Evolutionary conservation across 139 green algal species (phyloP), one percentile per base, ranked within the genome.

Genomic region (Chlorella sp.): DNA sequence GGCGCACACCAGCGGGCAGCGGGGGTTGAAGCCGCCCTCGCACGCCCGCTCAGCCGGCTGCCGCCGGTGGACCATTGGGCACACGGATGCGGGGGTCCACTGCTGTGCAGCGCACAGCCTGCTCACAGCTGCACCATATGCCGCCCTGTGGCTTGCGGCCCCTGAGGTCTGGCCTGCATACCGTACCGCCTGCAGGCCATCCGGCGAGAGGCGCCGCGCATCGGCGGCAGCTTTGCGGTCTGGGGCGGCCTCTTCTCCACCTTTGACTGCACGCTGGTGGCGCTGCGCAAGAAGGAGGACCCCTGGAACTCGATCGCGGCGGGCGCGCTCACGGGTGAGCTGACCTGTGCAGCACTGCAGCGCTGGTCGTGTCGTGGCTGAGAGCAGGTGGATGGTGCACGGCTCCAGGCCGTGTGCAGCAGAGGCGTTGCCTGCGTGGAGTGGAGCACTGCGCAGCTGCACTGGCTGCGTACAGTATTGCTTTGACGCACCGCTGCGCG

Each of bases 171-270:
- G n/a, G n/a, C 43, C 64, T 70, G 16, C 40, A n/a, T n/a, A n/a
- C 70, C 75, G 5, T 64, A 60, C 34, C 48, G 3, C 24, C 22
- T 81, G 81, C 90, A 98, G 94, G 91, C 91, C 19, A 89, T 98
- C 43, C 90, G 96, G 56, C 86, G 92, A 51, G 95, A 99, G 80
- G 95, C 97, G 3, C 97, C 97, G 14, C 92, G 93, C 22, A 93
- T 99, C 46, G 97, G 97, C 38, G 97, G 97, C 56, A 98, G 95
- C 89, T 99, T 99, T 91, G 97, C 97, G 19, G 97, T 99, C 64
- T 99, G 97, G 97, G 97, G 97, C 62, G 94, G 96, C 32, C 92
- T 98, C 8, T 99, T 99, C 88, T 97, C 94, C 17, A 93, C 95
- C 3, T 99, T 99, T 91, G 97, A 99, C 88, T 99, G 97, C 91